Percentiles rank a stretch among this genome's conserved stretches.
Evolutionary conservation across 1,284 basidiomycete genomes (phyloP).

Genomic region (Pseudozyma pruni): DNA sequence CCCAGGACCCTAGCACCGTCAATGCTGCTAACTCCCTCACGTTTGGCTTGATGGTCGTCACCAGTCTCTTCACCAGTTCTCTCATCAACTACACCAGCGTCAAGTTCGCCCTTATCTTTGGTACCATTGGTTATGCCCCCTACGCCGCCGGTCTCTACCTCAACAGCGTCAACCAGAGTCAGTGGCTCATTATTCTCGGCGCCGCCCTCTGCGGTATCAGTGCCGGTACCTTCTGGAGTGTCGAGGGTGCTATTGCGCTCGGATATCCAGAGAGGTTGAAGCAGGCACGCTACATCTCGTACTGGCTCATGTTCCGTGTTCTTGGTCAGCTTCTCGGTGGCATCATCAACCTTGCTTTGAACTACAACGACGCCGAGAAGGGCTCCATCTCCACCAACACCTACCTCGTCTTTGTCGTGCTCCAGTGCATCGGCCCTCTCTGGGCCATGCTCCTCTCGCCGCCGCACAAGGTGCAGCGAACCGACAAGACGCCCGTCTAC

Average conservation of each 20-base stretch:
- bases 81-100: conserved; percentile 59
- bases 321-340: conserved; percentile 66
- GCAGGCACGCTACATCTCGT: conserved; percentile 64
- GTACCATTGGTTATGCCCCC: conserved; percentile 62
- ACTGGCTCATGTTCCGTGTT: conserved; percentile 67
- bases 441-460: conserved; percentile 62
- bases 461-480: conserved; percentile 68
- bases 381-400: conserved; percentile 67
- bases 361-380: conserved; percentile 54
- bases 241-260: conserved; percentile 50
- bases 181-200: conserved; percentile 68
- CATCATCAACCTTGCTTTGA: conserved; percentile 68
- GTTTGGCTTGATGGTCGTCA: conserved; percentile 68
- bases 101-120: conserved; percentile 63
- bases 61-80: conserved; percentile 50
- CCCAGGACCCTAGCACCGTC: conserved; percentile 57
- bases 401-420: conserved; percentile 69
- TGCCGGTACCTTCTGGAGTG: conserved; percentile 68
- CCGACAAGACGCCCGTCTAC: conserved; percentile 65
- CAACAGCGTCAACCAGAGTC: conserved; percentile 52
- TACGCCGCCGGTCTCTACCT: conserved; percentile 67
- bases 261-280: conserved; percentile 64
- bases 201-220: conserved; percentile 67
- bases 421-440: conserved; percentile 67
- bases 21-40: conserved; percentile 68